Evolutionary conservation across 306 rosid species (phyloP).

Genomic region (Prosopis cineraria): DNA sequence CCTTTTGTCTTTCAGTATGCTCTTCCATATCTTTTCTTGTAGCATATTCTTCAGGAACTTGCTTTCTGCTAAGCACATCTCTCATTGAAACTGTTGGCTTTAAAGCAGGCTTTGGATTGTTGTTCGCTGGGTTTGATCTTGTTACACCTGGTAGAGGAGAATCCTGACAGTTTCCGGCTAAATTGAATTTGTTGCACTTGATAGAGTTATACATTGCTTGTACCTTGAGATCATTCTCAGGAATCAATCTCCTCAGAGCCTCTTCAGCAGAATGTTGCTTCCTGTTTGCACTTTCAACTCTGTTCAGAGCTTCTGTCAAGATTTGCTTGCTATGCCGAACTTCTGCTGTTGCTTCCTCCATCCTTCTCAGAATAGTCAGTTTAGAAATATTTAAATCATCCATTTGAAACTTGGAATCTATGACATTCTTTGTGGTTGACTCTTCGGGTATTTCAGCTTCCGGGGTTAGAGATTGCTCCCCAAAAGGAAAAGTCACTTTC

Average conservation of each 20-base stretch:
- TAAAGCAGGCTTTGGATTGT: constrained; percentile 54
- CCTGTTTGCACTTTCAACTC: constrained; percentile 69
- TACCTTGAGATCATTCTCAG: constrained; percentile 52
- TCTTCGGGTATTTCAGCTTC: constrained; percentile 48
- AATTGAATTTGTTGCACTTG: constrained; percentile 25
- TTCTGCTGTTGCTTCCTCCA: constrained; percentile 84
- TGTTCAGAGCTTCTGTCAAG: constrained; percentile 79
- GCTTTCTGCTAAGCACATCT: constrained; percentile 75
- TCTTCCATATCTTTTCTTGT: constrained; percentile 38
- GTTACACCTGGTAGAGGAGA: constrained; percentile 49
- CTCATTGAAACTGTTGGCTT: constrained; percentile 64
- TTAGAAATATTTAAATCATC: constrained; percentile 60
- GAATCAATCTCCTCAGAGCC: constrained; percentile 68
- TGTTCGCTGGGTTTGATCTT: constrained; percentile 38
- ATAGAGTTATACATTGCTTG: constrained; percentile 44
- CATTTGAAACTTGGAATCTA: constrained; percentile 55
- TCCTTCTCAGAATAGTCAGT: constrained; percentile 57
- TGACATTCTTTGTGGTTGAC: constrained; percentile 52
- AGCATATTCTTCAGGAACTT: constrained; percentile 44
- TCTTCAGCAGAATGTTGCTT: constrained; percentile 80
- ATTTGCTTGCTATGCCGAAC: constrained; percentile 69
- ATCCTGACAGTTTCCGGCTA: constrained; percentile 20
- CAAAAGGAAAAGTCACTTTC: constrained; percentile 53
- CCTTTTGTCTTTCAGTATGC: constrained; percentile 50
- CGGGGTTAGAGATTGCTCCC: constrained; percentile 41